Evolutionary conservation across 495 filamentous ascomycete genomes (phyloP), one percentile per base, ranked within the genome.

Genomic region (Penicillium daleae): DNA sequence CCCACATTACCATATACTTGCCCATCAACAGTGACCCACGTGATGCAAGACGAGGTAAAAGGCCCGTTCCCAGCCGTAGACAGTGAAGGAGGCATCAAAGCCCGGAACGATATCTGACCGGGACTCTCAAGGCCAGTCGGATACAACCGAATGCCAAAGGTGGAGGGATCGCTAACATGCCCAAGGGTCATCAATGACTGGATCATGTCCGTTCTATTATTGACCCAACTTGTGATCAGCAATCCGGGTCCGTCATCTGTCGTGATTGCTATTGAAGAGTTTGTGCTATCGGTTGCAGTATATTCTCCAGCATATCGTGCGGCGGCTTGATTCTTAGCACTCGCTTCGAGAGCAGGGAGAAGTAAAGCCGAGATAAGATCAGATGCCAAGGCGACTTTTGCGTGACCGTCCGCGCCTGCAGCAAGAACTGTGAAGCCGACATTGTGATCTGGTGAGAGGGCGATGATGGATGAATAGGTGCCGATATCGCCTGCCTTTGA

Each of bases 401-500:
- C 49, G 67, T 67, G 40, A 68, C 65, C 6, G 65, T 59, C 50
- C 56, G 37, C 8, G 7, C 84, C 82, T 6, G 76, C 82, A 13
- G 70, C 71, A 2, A 86, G 66, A 8, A 88, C 63, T 0, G 76
- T 76, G 35, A 84, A 83, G 52, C 85, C 83, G n/a, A 82, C 70
- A 52, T 75, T 77, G 63, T 84, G 82, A 66, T 86, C 85, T 0
- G 83, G 82, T 29, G 80, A 69, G 0, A 87, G 70, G 1, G 71
- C 79, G 19, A 86, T 26, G 4, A 78, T 57, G 52, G 74, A 71
- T 32, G 80, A 79, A 64, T 86, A 87, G 5, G 57, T 37, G 13
- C 73, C 75, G 6, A 84, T 61, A 56, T 84, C 83, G 3, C 85
- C 85, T 21, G 70, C 60, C 63, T 87, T 87, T 42, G 80, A 83